Conservation (phyloP, 495 filamentous ascomycete species). For the Xylaria scruposa region DNA sequence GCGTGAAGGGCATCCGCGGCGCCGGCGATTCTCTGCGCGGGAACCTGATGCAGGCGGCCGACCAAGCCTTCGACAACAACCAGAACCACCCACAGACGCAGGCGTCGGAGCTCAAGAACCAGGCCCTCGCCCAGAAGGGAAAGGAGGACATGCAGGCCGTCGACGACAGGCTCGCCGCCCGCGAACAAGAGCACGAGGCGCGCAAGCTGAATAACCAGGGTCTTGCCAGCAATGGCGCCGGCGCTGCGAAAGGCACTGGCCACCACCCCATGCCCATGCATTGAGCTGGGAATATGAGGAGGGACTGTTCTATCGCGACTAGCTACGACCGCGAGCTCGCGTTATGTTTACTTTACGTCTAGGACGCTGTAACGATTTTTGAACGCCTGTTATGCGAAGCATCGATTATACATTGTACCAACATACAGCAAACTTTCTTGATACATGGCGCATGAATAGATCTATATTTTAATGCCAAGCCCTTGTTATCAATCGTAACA, state of each 20-base stretch:
- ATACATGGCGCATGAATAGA: neutral
- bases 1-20: slow-evolving; percentile 37
- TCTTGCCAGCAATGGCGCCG: slow-evolving; percentile 2
- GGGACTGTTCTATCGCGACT: neutral
- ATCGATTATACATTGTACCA: neutral
- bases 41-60: slow-evolving; percentile 28
- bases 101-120: slow-evolving; percentile 31
- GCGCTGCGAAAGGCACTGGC: slow-evolving; percentile 9
- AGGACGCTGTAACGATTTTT: neutral
- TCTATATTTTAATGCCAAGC: neutral
- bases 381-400: neutral
- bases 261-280: slow-evolving; percentile 28
- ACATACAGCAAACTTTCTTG: neutral
- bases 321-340: neutral
- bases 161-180: slow-evolving; percentile 30
- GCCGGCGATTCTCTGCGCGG: slow-evolving; percentile 37
- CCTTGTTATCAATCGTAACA: neutral
- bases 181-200: slow-evolving; percentile 31
- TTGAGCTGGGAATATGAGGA: neutral
- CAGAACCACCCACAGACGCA: slow-evolving; percentile 33
- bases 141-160: slow-evolving; percentile 32
- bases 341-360: neutral
- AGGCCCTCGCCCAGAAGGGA: slow-evolving; percentile 33
- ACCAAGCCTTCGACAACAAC: slow-evolving; percentile 35
- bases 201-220: neutral